Conservation (phyloP, 495 filamentous ascomycete genomes). For the Tuber melanosporum region DNA sequence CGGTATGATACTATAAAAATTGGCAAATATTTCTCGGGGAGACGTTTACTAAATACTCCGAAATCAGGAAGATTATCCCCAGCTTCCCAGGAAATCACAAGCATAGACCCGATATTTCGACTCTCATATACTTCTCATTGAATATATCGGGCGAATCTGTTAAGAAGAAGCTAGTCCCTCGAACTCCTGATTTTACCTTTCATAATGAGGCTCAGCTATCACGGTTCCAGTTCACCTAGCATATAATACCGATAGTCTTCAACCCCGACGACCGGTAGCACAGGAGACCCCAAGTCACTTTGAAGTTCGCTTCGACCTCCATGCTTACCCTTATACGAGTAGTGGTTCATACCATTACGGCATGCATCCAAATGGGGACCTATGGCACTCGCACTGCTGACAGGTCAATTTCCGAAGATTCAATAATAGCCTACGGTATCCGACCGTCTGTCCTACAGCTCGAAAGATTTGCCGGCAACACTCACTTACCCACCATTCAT, state of each 20-base stretch:
- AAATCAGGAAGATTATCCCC: background rate
- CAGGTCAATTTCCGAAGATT: background rate
- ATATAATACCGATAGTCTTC: background rate
- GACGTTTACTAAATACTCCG: background rate
- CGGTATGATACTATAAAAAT: background rate
- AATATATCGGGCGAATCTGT: background rate
- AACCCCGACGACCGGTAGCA: background rate
- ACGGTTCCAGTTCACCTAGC: background rate
- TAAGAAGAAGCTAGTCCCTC: background rate
- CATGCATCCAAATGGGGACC: background rate
- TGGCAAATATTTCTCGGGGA: background rate
- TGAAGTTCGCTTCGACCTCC: background rate
- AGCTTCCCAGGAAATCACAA: background rate
- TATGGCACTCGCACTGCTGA: background rate
- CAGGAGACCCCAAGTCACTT: background rate
- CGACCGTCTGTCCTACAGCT: background rate
- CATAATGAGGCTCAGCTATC: background rate
- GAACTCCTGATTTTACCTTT: background rate
- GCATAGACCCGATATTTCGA: background rate
- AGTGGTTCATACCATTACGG: background rate
- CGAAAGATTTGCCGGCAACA: background rate
- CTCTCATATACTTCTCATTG: background rate
- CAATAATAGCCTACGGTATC: background rate
- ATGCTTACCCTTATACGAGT: background rate
- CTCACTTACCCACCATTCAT: background rate